Evolutionary conservation across 129 eudicot species (phyloP), one percentile per base, ranked within the genome.

Genomic region (Calendula officinalis): DNA sequence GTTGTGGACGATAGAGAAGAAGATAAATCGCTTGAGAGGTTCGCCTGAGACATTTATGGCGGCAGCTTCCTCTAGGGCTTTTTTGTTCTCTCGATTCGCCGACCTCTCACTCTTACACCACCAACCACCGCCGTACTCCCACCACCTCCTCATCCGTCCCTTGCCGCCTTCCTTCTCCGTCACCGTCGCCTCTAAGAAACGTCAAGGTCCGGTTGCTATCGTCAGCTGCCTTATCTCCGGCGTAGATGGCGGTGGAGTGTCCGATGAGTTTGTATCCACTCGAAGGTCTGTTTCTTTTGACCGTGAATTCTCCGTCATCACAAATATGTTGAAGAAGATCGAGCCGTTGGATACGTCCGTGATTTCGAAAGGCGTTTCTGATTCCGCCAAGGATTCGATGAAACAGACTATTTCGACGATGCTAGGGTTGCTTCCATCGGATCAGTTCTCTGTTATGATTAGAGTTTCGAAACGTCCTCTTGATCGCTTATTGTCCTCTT

Each of bases 341-440:
- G 95, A 84, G 78, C 97, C 95, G 4, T 74, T 91, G 37, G 97
- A 91, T 65, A 80, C 70, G 33, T 77, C 95, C 32, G 78, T 72
- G 49, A 87, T 87, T 2, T 82, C 94, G 7, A 80, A 91, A 64
- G 94, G 95, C 22, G 84, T 91, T 55, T 91, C 97, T n/a, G 88
- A 85, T 27, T 69, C 84, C 0, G 94, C 96, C 1, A 85, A 88
- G 81, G 98, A 91, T 41, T 87, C 95, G 2, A 87, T 91, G 97
- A 91, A 91, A 64, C 95, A 91, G 74, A 91, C 97, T 10, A 87
- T 91, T 37, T 91, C 97, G 7, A 82, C 94, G 66, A 91, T 91
- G 97, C 72, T 91, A 12, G 97, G 97, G 0, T 69, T 91, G 72
- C 84, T 91, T 13, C 97, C 97, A 2, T 91, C 97, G 14, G 92